Evolutionary conservation across 31 red algal genomes (phyloP).

Genomic region (Pterothamnion heteromorphum): DNA sequence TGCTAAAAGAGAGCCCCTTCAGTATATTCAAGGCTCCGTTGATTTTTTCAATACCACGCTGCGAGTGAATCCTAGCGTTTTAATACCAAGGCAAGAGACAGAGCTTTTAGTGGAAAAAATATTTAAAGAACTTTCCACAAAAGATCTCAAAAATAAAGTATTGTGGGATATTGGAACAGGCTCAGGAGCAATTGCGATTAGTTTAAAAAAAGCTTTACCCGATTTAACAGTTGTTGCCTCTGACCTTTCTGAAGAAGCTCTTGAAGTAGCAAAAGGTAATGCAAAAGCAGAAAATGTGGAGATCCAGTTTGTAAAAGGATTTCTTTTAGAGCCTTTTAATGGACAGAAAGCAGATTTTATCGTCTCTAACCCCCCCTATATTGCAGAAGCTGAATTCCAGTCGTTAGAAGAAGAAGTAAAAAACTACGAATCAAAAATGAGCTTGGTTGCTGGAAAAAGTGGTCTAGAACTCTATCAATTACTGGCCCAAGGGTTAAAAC

Average conservation of each 20-base stretch:
- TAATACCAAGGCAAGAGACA: not conserved
- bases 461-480: not conserved
- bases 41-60: not conserved
- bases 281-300: not conserved
- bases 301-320: not conserved
- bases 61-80: not conserved
- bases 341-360: not conserved
- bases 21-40: not conserved
- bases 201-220: not conserved
- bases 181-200: not conserved
- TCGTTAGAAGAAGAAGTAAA: not conserved
- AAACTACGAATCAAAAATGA: not conserved
- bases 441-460: not conserved
- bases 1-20: not conserved
- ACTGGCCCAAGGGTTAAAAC: not conserved
- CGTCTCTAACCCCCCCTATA: not conserved
- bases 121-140: not conserved
- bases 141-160: not conserved
- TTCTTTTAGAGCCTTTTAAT: not conserved
- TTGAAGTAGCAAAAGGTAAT: not conserved
- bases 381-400: not conserved
- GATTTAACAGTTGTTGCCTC: not conserved
- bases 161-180: not conserved
- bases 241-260: not conserved
- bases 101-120: not conserved